Conservation (phyloP, 169 alveolate species). For the Babesia divergens region DNA sequence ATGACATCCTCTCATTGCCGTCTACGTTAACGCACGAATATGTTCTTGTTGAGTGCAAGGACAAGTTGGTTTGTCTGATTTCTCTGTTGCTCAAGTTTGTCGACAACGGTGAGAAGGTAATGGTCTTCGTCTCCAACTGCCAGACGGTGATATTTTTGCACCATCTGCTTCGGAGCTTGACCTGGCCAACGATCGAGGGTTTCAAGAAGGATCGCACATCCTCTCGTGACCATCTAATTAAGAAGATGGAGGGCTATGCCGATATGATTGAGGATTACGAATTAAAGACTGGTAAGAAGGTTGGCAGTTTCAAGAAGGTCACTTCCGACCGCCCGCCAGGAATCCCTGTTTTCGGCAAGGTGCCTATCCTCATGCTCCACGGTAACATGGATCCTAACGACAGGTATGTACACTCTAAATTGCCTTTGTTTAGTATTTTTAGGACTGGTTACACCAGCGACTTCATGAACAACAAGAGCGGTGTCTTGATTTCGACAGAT, state of each 20-base stretch:
- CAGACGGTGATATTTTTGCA: conserved; percentile 65
- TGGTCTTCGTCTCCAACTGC: conserved; percentile 72
- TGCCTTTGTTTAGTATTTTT: not conserved
- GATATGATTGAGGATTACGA: conserved; percentile 1
- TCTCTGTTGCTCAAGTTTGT: conserved; percentile 42
- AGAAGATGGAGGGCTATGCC: conserved; percentile 24
- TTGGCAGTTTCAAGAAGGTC: conserved; percentile 4
- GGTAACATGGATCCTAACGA: conserved; percentile 72
- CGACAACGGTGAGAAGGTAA: conserved; percentile 47
- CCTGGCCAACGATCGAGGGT: conserved; percentile 69
- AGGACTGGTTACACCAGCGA: conserved; percentile 61
- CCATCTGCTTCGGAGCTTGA: conserved; percentile 38
- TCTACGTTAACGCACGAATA: conserved; percentile 50
- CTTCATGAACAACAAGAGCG: conserved; percentile 54
- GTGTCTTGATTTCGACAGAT: conserved; percentile 89
- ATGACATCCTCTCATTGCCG: conserved; percentile 36
- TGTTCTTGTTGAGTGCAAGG: conserved; percentile 46
- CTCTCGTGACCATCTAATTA: conserved; percentile 6
- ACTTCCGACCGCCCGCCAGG: conserved; percentile 32
- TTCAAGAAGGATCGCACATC: not conserved
- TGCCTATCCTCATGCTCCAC: conserved; percentile 67
- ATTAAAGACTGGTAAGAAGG: not conserved
- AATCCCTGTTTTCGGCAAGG: conserved; percentile 22
- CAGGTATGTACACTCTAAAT: conserved; percentile 2
- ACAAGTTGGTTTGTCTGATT: conserved; percentile 53